These are phyloP conservation scores for Entamoeba invadens DNA, from an alignment of 208 protist species.

Conservation along the genomic window DNA sequence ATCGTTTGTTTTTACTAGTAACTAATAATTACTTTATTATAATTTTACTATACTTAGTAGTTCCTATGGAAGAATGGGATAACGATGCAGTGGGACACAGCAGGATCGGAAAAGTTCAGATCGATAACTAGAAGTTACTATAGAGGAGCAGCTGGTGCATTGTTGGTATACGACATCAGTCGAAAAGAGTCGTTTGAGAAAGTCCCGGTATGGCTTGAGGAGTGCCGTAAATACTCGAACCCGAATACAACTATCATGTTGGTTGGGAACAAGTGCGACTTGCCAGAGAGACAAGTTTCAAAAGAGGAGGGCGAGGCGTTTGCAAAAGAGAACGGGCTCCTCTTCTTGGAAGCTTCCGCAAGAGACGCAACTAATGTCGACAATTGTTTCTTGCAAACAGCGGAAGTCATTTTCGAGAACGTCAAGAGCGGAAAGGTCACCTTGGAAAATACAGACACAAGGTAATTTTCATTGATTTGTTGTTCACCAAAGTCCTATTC, in stretches of 20 bases:
- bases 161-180: constrained; percentile 33
- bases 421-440: constrained; percentile 3
- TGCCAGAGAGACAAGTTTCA: constrained; percentile 54
- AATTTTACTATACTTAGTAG: not conserved
- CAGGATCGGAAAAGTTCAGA: constrained; percentile 30
- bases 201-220: constrained; percentile 24
- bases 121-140: constrained; percentile 32
- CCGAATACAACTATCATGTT: constrained; percentile 89
- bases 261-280: constrained; percentile 96
- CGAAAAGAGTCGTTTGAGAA: constrained; percentile 26
- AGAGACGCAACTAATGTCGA: constrained; percentile 84
- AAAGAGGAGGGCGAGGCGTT: constrained; percentile 80
- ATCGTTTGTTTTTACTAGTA: no score
- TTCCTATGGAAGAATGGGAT: not conserved
- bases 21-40: no score
- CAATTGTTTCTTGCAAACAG: constrained; percentile 35
- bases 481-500: no score
- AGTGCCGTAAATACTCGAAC: constrained; percentile 33
- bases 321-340: constrained; percentile 69
- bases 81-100: constrained; percentile 37
- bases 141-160: constrained; percentile 13
- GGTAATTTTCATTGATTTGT: no score
- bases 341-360: constrained; percentile 92
- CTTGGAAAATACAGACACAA: not conserved
- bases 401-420: constrained; percentile 1